Evolutionary conservation across 345 rosid genomes (phyloP), one percentile per base, ranked within the genome.

Genomic region (Noccaea bulbosa): DNA sequence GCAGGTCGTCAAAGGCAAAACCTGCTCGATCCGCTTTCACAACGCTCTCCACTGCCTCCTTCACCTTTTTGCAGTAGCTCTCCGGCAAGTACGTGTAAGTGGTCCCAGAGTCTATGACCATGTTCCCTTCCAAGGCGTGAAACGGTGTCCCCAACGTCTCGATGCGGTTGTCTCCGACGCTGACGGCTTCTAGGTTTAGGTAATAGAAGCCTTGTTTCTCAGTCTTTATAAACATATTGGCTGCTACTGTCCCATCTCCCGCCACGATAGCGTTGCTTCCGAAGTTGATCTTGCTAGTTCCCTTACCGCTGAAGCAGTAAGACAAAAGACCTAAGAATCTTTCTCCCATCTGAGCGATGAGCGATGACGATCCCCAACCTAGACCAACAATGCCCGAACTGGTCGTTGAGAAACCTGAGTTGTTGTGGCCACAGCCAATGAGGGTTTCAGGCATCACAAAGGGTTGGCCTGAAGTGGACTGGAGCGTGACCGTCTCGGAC

Each of bases 201-300:
- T 10, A 67, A 53, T 67, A 53, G 32, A 9, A 39, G 17, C 1
- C 2, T 0, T 40, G 30, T 2, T 43, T 15, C 4, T 11, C 51
- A 0, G 2, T 52, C 5, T 32, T 67, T 0, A 11, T 53, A 17
- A 67, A 67, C 17, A 67, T 53, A 53, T 5, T 1, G 2, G 71
- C 5, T 53, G 71, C 0, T 16, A 67, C 53, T 4, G 41, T 43
- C 1, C 71, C 62, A 5, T 41, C 62, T 53, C 71, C 53, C 16
- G 72, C 5, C 5, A 67, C 62, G 44, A 53, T 0, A 51, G 15
- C 69, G 7, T 64, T 64, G 0, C 1, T 5, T 20, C 70, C 70
- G 38, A 50, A 65, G 8, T 67, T 67, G 5, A 52, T 27, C 71
- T 67, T 67, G 32, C 62, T 67, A n/a, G 62, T 67, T 53, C 50